Base-by-base conservation (phyloP, 2,329 filamentous ascomycete genomes). In the Penicillium sp. region DNA sequence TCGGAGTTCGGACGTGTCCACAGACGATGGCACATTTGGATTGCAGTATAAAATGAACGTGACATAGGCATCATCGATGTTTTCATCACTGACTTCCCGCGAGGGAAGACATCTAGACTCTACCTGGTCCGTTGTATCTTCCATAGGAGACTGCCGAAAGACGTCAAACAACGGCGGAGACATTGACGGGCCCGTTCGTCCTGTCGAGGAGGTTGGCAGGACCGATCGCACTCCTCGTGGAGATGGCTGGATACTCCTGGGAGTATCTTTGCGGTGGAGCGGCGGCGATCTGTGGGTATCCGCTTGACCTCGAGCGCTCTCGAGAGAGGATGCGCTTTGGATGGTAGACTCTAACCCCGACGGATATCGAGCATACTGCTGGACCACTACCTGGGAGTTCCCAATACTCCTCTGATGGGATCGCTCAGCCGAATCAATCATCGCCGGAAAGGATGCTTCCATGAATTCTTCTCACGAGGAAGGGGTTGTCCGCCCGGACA, bases 11-110 rank as follows among this genome's bases (percentile, higher is more conserved):
- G 76, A 69, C 0, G 87, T 85, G 68, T 94, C 85, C 38, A 80
- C 80, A 12, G 82, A 78, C n/a, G 77, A 66, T 3, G 85, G 76
- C 43, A 95, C 83, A 38, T 81, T 83, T 4, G 90, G 90, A 66
- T 96, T 96, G 75, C 90, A 95, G 68, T 90, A 88, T 48, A 96
- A 76, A 59, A 96, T 86, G 66, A 96, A 96, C 56, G 76, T 70
- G 50, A 90, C 84, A 65, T 90, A 96, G 43, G 88, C 84, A 65
- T 91, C 82, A 61, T 90, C 87, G 55, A 96, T 84, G 9, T 79
- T 86, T 2, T 80, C 78, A 58, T 82, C 78, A 3, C 80, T 83
- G 28, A 95, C 82, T 51, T 82, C 73, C 53, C 78, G 81, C 47
- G 82, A 75, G 6, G 90, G 90, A 41, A 91, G 69, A 18, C 69